Base-by-base conservation (phyloP, 2,329 filamentous ascomycete species). In the Aspergillus sp. region DNA sequence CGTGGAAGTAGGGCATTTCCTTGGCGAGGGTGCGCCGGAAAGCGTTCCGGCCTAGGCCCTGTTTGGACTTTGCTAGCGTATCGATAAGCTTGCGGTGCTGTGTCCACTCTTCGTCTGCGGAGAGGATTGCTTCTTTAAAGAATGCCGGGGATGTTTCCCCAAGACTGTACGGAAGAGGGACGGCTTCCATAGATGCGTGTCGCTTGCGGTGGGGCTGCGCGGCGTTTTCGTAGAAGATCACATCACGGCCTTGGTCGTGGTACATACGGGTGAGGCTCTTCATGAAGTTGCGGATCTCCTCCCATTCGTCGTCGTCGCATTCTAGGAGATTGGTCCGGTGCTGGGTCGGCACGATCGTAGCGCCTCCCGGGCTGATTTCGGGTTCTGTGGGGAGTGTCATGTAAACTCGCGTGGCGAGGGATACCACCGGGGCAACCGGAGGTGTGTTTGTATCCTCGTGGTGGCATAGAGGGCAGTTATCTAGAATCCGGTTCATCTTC, bases 261-360 rank as follows among this genome's bases (percentile, higher is more conserved):
- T 98, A 99, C 85, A 97, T 89, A 45, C 93, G 87, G 4, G 89
- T 97, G 19, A 99, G 82, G 58, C 86, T 89, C 79, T 99, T 99
- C 93, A 98, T 98, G 72, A 99, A 99, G 74, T 99, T 99, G 65
- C 95, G 89, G 5, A 99, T 88, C 75, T 99, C 95, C 71, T 99
- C 95, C 96, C 96, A 99, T 73, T 99, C 95, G 70, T 99, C 95
- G 70, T 99, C 93, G 74, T 98, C 93, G 74, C 95, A 99, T 74
- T 97, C 93, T n/a, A 99, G 80, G 0, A 99, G 85, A 72, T 98
- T 99, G 22, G 82, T 86, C 52, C 88, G 88, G 72, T 99, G 95
- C 65, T 92, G 86, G 20, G 95, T 86, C 5, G 95, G 95, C 3
- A 93, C 91, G 61, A 99, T 95, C 57, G 95, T 88, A 6, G 93